Conservation (phyloP, 202 grass and related monocot genomes). For the Musa balbisiana region DNA sequence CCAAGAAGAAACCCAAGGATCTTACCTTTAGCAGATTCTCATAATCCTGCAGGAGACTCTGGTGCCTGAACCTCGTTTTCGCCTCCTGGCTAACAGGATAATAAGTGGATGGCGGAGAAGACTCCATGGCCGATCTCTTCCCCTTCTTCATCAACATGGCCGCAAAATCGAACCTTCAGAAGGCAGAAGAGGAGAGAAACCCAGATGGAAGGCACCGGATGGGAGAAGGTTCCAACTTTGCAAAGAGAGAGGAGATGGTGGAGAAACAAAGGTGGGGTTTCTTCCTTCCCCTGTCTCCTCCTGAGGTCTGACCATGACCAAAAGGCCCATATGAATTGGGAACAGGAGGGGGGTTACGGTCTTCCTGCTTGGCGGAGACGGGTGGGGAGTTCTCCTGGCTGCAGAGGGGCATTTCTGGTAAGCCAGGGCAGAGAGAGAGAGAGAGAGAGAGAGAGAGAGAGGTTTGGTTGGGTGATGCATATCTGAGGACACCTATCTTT, state of each 20-base stretch:
- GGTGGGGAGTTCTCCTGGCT: conserved; percentile 12
- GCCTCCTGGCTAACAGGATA: conserved; percentile 18
- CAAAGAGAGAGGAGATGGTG: conserved; percentile 12
- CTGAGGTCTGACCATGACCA: conserved; percentile 18
- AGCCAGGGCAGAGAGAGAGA: conserved; percentile 13
- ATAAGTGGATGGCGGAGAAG: conserved; percentile 21
- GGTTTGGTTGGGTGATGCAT: conserved; percentile 18
- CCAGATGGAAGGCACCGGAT: not conserved
- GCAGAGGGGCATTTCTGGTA: conserved; percentile 27
- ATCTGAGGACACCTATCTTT: conserved; percentile 18
- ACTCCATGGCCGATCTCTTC: conserved; percentile 37
- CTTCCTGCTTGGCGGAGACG: conserved; percentile 21
- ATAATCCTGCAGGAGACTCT: conserved; percentile 68
- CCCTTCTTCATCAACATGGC: conserved; percentile 36
- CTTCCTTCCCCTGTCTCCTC: not conserved
- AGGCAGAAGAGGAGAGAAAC: not conserved
- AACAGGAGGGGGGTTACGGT: conserved; percentile 5
- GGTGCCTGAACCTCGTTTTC: conserved; percentile 47
- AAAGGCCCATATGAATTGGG: conserved; percentile 21
- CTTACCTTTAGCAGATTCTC: conserved; percentile 63
- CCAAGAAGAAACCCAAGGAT: not conserved
- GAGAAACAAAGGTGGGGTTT: conserved; percentile 3
- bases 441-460: conserved; percentile 3
- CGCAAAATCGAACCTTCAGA: not conserved
- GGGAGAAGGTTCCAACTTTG: conserved; percentile 13